Evolutionary conservation across 441 rosid genomes (phyloP).

Genomic region (Erodium trifolium): DNA sequence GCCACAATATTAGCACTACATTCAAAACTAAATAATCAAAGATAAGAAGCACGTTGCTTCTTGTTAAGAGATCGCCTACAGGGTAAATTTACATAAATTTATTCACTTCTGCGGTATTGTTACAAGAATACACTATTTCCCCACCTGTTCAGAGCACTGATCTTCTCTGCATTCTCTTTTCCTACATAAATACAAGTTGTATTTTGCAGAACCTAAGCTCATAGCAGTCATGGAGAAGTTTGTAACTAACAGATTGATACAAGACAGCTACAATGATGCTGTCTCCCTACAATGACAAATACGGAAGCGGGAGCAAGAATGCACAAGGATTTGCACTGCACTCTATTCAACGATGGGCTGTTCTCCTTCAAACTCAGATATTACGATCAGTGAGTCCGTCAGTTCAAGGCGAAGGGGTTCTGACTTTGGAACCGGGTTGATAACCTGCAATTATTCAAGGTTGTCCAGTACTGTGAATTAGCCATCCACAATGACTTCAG

Average conservation of each 20-base stretch:
- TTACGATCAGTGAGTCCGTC: constrained; percentile 70
- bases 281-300: constrained; percentile 11
- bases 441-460: constrained; percentile 41
- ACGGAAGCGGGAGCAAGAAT: constrained; percentile 8
- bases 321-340: not conserved
- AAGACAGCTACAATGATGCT: constrained; percentile 10
- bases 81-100: not conserved
- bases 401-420: constrained; percentile 48
- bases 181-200: not conserved
- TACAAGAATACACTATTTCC: not conserved
- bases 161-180: not conserved
- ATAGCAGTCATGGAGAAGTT: not conserved
- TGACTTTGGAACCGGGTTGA: constrained; percentile 66
- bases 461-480: not conserved
- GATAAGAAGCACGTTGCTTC: too few species aligned
- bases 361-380: constrained; percentile 88
- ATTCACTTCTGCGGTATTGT: not conserved
- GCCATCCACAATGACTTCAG: not conserved
- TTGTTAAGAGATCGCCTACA: too few species aligned
- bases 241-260: not conserved
- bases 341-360: constrained; percentile 36
- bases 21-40: too few species aligned
- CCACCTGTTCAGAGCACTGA: not conserved
- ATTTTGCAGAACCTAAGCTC: not conserved
- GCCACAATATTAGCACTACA: too few species aligned